These are phyloP conservation scores for Cicer chorassanicum DNA, from an alignment of 306 rosid species.

Conservation along the genomic window DNA sequence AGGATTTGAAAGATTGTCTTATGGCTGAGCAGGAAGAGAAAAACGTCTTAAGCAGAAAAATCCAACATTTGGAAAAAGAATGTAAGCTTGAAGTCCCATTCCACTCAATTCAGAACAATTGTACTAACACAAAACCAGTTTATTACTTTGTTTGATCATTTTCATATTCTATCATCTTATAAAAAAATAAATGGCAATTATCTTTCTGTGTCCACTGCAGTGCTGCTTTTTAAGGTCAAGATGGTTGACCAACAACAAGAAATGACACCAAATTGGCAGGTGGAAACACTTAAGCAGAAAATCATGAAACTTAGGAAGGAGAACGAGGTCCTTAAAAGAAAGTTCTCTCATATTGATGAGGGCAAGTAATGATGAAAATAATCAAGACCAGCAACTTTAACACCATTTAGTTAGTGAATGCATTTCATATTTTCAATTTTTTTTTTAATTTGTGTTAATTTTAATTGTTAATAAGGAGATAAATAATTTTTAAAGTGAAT, in stretches of 20 bases:
- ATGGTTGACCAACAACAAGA: slow-evolving; percentile 64
- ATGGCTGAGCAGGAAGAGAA: slow-evolving; percentile 79
- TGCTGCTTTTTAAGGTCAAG: slow-evolving; percentile 68
- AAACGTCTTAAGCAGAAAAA: slow-evolving; percentile 53
- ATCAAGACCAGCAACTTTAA: not conserved
- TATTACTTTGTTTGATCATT: slow-evolving; percentile 31
- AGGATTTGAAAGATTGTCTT: slow-evolving; percentile 74
- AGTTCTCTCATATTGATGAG: slow-evolving; percentile 47
- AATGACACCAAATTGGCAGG: slow-evolving; percentile 60
- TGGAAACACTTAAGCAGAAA: slow-evolving; percentile 70
- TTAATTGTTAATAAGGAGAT: no score
- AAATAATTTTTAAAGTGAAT: no score
- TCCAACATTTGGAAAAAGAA: slow-evolving; percentile 72
- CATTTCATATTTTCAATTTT: no score
- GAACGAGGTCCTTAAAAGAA: slow-evolving; percentile 70
- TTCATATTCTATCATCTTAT: slow-evolving; percentile 23
- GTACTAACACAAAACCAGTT: slow-evolving; percentile 1
- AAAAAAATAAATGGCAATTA: not conserved
- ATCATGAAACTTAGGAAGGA: slow-evolving; percentile 74
- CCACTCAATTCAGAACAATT: not conserved
- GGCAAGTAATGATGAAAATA: slow-evolving; percentile 29
- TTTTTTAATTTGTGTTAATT: no score
- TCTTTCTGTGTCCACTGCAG: slow-evolving; percentile 49
- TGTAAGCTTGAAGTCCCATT: slow-evolving; percentile 48
- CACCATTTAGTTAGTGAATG: no score